These are phyloP conservation scores for Cadophora sp. DNA, from an alignment of 2,329 filamentous ascomycete genomes.

Conservation along the genomic window DNA sequence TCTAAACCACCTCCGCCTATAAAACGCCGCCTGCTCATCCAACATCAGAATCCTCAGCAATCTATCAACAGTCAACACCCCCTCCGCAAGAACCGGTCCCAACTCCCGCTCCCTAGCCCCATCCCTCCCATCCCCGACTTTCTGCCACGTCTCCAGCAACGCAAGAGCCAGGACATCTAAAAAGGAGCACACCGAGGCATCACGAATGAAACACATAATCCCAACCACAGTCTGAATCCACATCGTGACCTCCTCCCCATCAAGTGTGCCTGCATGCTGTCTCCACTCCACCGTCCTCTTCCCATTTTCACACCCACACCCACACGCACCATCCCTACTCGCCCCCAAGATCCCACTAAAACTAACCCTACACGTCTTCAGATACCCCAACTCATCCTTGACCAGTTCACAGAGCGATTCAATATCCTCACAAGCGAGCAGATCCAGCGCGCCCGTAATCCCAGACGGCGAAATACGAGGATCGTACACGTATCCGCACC, in stretches of 20 bases:
- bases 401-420: background rate
- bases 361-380: background rate
- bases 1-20: slow-evolving; percentile 5
- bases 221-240: slow-evolving; percentile 36
- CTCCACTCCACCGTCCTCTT: slow-evolving; percentile 40
- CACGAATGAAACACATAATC: slow-evolving; percentile 31
- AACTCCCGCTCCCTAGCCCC: slow-evolving; percentile 15
- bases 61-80: slow-evolving; percentile 25
- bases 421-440: background rate
- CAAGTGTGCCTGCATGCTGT: slow-evolving; percentile 38
- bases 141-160: background rate
- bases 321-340: too few species aligned
- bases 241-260: slow-evolving; percentile 21
- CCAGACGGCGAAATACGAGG: background rate
- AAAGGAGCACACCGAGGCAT: background rate
- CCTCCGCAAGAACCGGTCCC: slow-evolving; percentile 31
- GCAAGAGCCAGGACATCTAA: background rate
- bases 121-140: slow-evolving; percentile 23
- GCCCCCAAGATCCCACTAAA: background rate
- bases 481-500: background rate
- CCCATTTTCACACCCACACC: background rate
- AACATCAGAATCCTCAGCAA: slow-evolving; percentile 27
- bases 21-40: slow-evolving; percentile 6
- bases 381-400: background rate
- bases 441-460: background rate